These are phyloP conservation scores for Tritrichomonas foetus DNA, from an alignment of 208 protist species.

Conservation along the genomic window DNA sequence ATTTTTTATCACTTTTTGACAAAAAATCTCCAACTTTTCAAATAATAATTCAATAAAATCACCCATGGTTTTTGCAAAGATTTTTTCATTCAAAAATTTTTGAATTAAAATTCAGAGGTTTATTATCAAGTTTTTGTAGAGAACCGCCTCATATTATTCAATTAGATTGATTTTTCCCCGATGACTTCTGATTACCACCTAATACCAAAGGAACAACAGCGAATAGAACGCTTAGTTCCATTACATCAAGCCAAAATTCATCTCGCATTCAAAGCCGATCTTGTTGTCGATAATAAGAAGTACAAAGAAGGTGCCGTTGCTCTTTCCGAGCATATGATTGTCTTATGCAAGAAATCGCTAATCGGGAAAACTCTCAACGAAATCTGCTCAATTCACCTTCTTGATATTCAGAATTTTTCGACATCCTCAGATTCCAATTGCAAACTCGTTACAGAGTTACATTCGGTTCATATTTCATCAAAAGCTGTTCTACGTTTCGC, in stretches of 20 bases:
- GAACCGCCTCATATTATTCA: too few relatives aligned
- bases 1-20: too few relatives aligned
- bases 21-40: too few relatives aligned
- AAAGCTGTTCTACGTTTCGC: constrained; percentile 11
- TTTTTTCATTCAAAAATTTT: too few relatives aligned
- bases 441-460: background rate
- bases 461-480: background rate
- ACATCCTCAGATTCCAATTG: background rate
- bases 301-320: background rate
- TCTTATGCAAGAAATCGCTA: background rate
- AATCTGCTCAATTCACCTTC: background rate
- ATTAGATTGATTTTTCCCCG: too few relatives aligned
- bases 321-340: background rate
- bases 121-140: too few relatives aligned
- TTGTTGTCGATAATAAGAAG: background rate
- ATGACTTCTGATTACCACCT: constrained; percentile 37
- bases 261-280: background rate
- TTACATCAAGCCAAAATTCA: background rate
- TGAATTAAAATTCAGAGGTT: too few relatives aligned
- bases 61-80: too few relatives aligned
- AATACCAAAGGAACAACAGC: background rate
- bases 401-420: background rate
- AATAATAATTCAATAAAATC: too few relatives aligned
- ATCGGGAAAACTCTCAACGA: background rate
- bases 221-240: background rate